A percentile compares a stretch with the other conserved stretches of the same genome.
Evolutionary conservation across 2,329 filamentous ascomycete species (phyloP).

Genomic region (Stylonectria norvegica): DNA sequence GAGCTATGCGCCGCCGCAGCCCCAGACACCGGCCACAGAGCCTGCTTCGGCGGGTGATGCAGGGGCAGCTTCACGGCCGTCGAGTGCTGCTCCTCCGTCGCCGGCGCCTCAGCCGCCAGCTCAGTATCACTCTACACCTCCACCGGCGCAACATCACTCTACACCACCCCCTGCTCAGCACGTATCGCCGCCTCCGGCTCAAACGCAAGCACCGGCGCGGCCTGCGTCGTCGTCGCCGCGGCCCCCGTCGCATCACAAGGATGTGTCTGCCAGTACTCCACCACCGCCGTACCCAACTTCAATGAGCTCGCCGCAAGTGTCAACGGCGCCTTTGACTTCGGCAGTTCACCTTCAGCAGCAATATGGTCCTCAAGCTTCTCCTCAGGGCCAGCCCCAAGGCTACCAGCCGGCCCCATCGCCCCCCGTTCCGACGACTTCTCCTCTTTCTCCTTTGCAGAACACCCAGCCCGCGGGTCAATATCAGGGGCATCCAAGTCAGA

Average conservation of each 20-base stretch:
- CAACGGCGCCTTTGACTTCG: no score
- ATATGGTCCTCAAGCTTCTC: neutral
- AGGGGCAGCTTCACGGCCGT: neutral
- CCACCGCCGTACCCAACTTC: no score
- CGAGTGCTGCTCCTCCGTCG: neutral
- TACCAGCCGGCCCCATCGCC: conserved; percentile 1
- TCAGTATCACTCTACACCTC: neutral
- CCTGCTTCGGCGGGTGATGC: neutral
- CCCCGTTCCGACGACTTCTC: no score
- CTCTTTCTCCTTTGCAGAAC: neutral
- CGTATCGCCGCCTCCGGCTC: conserved; percentile 4
- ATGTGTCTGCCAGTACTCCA: no score
- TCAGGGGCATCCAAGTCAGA: neutral
- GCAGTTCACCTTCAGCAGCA: no score
- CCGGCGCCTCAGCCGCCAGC: neutral
- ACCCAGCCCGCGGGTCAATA: neutral
- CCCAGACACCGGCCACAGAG: no score
- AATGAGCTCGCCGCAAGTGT: no score
- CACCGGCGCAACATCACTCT: no score
- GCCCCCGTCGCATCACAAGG: no score
- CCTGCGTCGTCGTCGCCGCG: conserved; percentile 7
- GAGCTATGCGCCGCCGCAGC: no score
- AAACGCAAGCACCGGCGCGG: conserved; percentile 1
- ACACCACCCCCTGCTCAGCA: no score
- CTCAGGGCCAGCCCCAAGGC: conserved; percentile 4